Conservation (phyloP, 2,329 filamentous ascomycete species). For the Ophiostoma montium region DNA sequence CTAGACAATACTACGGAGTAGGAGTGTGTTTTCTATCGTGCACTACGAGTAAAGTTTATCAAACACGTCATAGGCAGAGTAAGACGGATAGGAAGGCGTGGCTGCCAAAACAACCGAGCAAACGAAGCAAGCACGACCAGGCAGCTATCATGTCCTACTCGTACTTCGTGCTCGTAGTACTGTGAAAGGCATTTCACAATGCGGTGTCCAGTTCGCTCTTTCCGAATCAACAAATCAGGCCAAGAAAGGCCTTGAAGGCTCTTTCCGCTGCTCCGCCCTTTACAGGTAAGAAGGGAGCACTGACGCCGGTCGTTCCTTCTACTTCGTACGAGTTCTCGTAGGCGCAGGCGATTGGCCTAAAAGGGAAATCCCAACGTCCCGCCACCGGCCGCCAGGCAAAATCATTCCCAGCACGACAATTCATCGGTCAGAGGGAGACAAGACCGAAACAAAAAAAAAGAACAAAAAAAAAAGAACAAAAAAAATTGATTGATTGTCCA, state of each 20-base stretch:
- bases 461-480: background rate
- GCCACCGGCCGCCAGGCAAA: background rate
- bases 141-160: too few species aligned
- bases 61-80: too few species aligned
- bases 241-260: slow-evolving; percentile 1
- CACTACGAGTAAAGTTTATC: too few species aligned
- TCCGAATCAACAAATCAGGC: background rate
- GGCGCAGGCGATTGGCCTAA: slow-evolving; percentile 1
- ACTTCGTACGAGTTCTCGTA: too few species aligned
- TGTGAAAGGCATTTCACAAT: background rate
- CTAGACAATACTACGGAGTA: too few species aligned
- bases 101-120: too few species aligned
- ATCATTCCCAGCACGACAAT: slow-evolving; percentile 1
- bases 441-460: background rate
- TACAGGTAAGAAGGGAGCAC: background rate
- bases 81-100: too few species aligned
- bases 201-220: background rate
- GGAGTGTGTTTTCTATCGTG: too few species aligned
- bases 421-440: background rate
- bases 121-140: too few species aligned
- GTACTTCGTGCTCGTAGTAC: too few species aligned
- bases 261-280: slow-evolving; percentile 2
- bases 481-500: too few species aligned
- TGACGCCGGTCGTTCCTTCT: background rate
- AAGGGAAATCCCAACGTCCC: slow-evolving; percentile 9